Evolutionary conservation across 495 filamentous ascomycete genomes (phyloP).

Genomic region (Penicillium flavigenum): DNA sequence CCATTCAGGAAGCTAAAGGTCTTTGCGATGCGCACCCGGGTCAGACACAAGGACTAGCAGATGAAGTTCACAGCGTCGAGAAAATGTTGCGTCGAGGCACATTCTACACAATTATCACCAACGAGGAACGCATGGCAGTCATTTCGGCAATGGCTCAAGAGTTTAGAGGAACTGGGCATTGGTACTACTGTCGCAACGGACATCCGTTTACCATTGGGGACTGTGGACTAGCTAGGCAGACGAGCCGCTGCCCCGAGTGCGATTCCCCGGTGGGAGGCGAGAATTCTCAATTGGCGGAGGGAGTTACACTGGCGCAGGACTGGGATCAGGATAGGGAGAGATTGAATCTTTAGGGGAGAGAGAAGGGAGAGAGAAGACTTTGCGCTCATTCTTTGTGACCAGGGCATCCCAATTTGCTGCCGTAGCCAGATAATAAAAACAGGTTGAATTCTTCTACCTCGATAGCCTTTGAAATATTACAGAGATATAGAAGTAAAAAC

Average conservation of each 20-base stretch:
- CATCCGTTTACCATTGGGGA: constrained; percentile 74
- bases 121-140: constrained; percentile 46
- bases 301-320: constrained; percentile 52
- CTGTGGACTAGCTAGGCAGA: constrained; percentile 69
- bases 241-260: constrained; percentile 65
- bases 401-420: neutral
- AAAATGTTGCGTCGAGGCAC: constrained; percentile 35
- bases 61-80: constrained; percentile 30
- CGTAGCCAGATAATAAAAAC: neutral
- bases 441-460: neutral
- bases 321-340: constrained; percentile 36
- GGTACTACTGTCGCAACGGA: constrained; percentile 66
- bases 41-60: constrained; percentile 31
- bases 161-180: constrained; percentile 59
- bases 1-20: constrained; percentile 23
- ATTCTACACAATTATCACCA: constrained; percentile 48
- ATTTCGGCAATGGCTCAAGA: constrained; percentile 51
- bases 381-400: neutral
- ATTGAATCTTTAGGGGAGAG: neutral
- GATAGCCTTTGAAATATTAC: too few species aligned
- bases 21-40: constrained; percentile 27
- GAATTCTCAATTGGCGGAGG: constrained; percentile 50
- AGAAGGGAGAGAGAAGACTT: too few species aligned
- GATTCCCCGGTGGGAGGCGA: constrained; percentile 58
- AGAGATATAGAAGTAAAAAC: neutral